A percentile compares a stretch with the other conserved stretches of the same genome.
phyloP scores from a whole-genome alignment of 441 rosid genomes.

The Codiaeum variegatum region DNA sequence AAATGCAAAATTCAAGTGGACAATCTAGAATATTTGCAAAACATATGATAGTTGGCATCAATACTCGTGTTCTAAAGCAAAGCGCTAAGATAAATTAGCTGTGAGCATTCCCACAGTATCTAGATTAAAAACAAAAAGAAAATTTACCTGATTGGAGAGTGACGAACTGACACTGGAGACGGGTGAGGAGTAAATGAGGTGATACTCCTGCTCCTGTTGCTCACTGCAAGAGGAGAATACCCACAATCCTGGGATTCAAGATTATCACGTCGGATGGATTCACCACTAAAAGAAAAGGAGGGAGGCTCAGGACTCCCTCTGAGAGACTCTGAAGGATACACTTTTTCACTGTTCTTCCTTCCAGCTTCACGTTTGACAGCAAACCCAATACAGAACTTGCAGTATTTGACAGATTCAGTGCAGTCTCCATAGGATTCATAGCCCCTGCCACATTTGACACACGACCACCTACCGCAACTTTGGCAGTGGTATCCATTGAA shows the following conservation, averaged over 20 bases:
- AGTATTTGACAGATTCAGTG: slow-evolving; percentile 32
- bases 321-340: slow-evolving; percentile 62
- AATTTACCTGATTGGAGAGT: slow-evolving; percentile 64
- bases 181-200: slow-evolving; percentile 41
- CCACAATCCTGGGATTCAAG: slow-evolving; percentile 57
- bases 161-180: slow-evolving; percentile 41
- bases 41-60: background rate
- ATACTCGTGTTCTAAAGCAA: background rate
- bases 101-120: background rate
- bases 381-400: slow-evolving; percentile 56
- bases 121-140: background rate
- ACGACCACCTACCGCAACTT: slow-evolving; percentile 55
- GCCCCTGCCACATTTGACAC: slow-evolving; percentile 42
- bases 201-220: slow-evolving; percentile 29
- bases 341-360: slow-evolving; percentile 58
- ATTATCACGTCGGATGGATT: slow-evolving; percentile 35
- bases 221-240: slow-evolving; percentile 31
- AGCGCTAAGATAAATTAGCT: background rate
- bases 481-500: slow-evolving; percentile 47
- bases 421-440: slow-evolving; percentile 24
- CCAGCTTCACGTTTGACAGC: slow-evolving; percentile 31
- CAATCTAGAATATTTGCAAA: background rate
- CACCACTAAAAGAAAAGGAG: slow-evolving; percentile 40
- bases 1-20: background rate
- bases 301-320: slow-evolving; percentile 60